Percentiles rank a stretch among this genome's conserved stretches.
Evolutionary conservation across 2,329 filamentous ascomycete species (phyloP).

Genomic region (Bipolaris oryzae): DNA sequence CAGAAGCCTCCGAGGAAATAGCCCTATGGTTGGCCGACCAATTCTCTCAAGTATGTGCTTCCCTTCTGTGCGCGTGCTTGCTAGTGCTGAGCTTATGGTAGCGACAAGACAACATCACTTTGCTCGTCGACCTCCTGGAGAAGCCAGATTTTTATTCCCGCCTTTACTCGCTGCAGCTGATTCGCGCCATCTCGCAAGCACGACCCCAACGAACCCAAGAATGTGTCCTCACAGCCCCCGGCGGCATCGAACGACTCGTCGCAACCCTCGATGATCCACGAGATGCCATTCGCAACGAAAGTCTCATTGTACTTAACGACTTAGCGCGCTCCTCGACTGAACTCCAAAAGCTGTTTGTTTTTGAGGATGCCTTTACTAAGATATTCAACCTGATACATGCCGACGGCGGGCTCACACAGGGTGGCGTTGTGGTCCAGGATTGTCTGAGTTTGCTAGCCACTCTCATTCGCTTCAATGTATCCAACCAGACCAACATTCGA

Average conservation of each 20-base stretch:
- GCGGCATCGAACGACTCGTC: slow-evolving; percentile 87
- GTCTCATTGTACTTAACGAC: slow-evolving; percentile 82
- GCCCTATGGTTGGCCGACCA: slow-evolving; percentile 95
- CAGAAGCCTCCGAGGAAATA: slow-evolving; percentile 95
- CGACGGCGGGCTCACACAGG: slow-evolving; percentile 82
- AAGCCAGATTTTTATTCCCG: slow-evolving; percentile 87
- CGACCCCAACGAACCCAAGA: slow-evolving; percentile 92
- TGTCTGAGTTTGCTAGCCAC: slow-evolving; percentile 91
- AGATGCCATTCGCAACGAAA: slow-evolving; percentile 85
- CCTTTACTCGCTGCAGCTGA: slow-evolving; percentile 86
- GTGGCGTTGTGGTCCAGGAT: slow-evolving; percentile 88
- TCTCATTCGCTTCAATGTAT: slow-evolving; percentile 81
- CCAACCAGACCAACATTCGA: slow-evolving; percentile 92
- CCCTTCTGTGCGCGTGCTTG: slow-evolving; percentile 12
- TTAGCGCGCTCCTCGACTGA: slow-evolving; percentile 86
- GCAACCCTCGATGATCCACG: slow-evolving; percentile 81
- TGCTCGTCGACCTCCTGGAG: slow-evolving; percentile 88
- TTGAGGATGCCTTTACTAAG: slow-evolving; percentile 90
- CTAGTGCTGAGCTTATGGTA: slow-evolving; percentile 61
- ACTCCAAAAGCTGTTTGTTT: slow-evolving; percentile 93
- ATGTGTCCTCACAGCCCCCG: slow-evolving; percentile 85
- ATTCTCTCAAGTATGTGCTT: slow-evolving; percentile 77
- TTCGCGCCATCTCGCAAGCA: slow-evolving; percentile 82
- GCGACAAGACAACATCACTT: slow-evolving; percentile 93
- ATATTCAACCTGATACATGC: slow-evolving; percentile 80